phyloP scores from a whole-genome alignment of 129 eudicot species.

The Helianthus tuberosus region DNA sequence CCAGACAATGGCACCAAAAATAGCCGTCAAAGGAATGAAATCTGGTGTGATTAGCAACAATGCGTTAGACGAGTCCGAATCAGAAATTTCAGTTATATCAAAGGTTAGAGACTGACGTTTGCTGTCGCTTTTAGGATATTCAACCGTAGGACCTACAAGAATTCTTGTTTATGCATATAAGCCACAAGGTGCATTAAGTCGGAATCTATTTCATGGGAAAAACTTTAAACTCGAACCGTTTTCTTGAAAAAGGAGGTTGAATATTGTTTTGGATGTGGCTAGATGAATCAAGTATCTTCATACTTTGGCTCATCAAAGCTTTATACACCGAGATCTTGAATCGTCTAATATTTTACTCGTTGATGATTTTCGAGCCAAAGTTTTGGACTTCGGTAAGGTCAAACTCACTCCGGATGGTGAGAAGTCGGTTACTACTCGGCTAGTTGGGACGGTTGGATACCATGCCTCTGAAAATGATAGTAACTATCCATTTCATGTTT shows the following conservation, averaged over 20 bases:
- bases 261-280: slow-evolving; percentile 95
- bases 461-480: slow-evolving; percentile 99
- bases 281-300: slow-evolving; percentile 97
- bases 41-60: slow-evolving; percentile 53
- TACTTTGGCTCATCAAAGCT: slow-evolving; percentile 74
- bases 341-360: slow-evolving; percentile 93
- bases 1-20: slow-evolving; percentile 61
- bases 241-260: slow-evolving; percentile 90
- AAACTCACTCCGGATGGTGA: slow-evolving; percentile 95
- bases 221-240: slow-evolving; percentile 79
- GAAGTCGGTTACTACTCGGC: slow-evolving; percentile 77
- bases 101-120: slow-evolving; percentile 69
- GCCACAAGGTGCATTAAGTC: slow-evolving; percentile 75
- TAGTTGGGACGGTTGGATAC: slow-evolving; percentile 96
- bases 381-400: slow-evolving; percentile 92
- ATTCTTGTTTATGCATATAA: slow-evolving; percentile 74
- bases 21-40: slow-evolving; percentile 82
- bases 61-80: slow-evolving; percentile 70
- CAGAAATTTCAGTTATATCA: slow-evolving; percentile 74
- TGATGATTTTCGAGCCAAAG: slow-evolving; percentile 94
- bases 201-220: slow-evolving; percentile 69
- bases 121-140: slow-evolving; percentile 69
- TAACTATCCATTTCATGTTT: slow-evolving; percentile 33
- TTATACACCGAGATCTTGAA: slow-evolving; percentile 39
- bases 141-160: slow-evolving; percentile 65